A percentile compares a stretch with the other conserved stretches of the same genome.
Conservation (phyloP, 257 asterid genomes). For the Solanum paucissectum region DNA sequence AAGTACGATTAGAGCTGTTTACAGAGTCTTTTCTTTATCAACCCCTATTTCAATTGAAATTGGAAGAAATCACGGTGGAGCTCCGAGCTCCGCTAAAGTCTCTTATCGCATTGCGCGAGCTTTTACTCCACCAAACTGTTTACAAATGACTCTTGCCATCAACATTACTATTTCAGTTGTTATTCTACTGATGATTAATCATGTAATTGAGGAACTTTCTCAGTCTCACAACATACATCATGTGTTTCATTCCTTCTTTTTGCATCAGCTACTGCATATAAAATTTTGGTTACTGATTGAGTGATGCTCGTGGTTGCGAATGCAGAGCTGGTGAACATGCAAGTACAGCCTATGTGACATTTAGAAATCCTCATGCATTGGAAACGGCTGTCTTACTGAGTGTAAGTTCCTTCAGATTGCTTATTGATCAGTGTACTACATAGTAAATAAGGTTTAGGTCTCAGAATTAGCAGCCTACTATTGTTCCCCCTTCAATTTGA, state of each 20-base stretch:
- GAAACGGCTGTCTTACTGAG: constrained; percentile 94
- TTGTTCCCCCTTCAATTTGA: neutral
- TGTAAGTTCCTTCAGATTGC: constrained; percentile 44
- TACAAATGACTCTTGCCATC: neutral
- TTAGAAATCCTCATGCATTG: constrained; percentile 68
- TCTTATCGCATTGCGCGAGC: neutral
- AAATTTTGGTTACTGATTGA: neutral
- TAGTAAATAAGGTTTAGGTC: neutral
- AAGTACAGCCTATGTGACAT: constrained; percentile 82
- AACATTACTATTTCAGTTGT: neutral
- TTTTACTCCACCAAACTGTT: neutral
- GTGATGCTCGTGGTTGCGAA: constrained; percentile 9
- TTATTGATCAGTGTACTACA: neutral
- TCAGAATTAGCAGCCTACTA: neutral
- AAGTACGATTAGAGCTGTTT: neutral
- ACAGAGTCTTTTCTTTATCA: neutral
- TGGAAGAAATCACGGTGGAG: neutral
- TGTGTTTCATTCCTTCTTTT: neutral
- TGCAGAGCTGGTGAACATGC: constrained; percentile 82
- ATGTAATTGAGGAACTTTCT: neutral
- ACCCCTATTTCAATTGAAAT: neutral
- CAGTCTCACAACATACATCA: neutral
- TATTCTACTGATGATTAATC: neutral
- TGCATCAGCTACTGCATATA: neutral
- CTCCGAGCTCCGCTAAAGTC: neutral